Evolutionary conservation across 2,329 filamentous ascomycete genomes (phyloP).

Genomic region (Orbilia quercus): DNA sequence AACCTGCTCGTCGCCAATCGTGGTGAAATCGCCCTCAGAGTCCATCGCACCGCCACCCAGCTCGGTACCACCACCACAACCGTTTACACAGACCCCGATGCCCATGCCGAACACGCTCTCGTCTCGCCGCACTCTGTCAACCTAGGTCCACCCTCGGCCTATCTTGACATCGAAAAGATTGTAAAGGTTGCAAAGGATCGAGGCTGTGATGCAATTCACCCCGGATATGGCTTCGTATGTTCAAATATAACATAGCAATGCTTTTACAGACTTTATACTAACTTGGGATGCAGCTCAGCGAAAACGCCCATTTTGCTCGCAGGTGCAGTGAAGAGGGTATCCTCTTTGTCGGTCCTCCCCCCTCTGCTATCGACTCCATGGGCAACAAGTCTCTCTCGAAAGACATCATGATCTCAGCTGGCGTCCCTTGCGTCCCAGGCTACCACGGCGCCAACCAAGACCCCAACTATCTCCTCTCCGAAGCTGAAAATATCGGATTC

Average conservation of each 20-base stretch:
- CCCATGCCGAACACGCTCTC: constrained; percentile 84
- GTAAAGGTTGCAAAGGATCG: constrained; percentile 86
- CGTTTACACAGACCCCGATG: constrained; percentile 92
- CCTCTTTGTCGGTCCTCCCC: constrained; percentile 90
- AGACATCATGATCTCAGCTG: constrained; percentile 95
- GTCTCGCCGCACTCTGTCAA: constrained; percentile 85
- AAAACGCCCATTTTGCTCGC: constrained; percentile 90
- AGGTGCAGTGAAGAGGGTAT: constrained; percentile 90
- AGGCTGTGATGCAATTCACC: constrained; percentile 90
- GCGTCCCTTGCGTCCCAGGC: constrained; percentile 93
- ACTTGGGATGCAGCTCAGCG: constrained; percentile 70
- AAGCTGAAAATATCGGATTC: constrained; percentile 77
- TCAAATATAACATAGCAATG: background rate
- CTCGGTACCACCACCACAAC: constrained; percentile 94
- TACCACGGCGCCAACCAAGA: constrained; percentile 91
- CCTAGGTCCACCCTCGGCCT: constrained; percentile 83
- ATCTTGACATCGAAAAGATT: constrained; percentile 93
- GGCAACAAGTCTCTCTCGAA: constrained; percentile 86
- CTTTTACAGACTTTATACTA: background rate
- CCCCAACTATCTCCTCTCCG: constrained; percentile 70
- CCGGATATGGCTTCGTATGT: constrained; percentile 77
- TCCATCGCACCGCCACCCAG: constrained; percentile 85
- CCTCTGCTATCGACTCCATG: constrained; percentile 75
- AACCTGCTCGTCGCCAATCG: constrained; percentile 96
- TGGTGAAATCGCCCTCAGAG: constrained; percentile 94